phyloP scores from a whole-genome alignment of 2,329 filamentous ascomycete species.

The Ilyonectria mors-panacis region DNA sequence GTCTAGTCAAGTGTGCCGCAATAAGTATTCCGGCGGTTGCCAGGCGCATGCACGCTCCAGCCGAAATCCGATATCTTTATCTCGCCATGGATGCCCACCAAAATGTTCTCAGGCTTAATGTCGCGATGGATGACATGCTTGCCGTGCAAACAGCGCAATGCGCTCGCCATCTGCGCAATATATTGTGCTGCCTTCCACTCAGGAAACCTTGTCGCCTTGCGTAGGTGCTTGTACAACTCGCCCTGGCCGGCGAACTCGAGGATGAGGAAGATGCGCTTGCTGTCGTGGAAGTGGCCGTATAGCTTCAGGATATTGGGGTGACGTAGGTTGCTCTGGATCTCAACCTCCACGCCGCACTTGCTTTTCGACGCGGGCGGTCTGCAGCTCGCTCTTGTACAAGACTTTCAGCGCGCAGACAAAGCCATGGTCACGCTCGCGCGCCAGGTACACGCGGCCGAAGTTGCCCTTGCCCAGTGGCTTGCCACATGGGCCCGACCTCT shows the following conservation, averaged over 20 bases:
- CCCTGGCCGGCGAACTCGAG: constrained; percentile 77
- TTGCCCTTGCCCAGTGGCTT: constrained; percentile 82
- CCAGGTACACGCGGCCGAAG: constrained; percentile 81
- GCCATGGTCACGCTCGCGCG: constrained; percentile 74
- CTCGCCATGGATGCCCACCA: constrained; percentile 50
- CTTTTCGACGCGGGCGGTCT: constrained; percentile 77
- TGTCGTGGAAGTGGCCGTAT: constrained; percentile 81
- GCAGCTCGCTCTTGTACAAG: constrained; percentile 79
- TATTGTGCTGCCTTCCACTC: constrained; percentile 81
- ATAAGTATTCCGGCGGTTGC: constrained; percentile 39
- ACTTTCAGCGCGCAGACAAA: constrained; percentile 83
- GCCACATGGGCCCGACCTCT: too few relatives aligned
- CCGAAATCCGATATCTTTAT: constrained; percentile 50
- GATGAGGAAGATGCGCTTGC: constrained; percentile 79
- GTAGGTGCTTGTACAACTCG: constrained; percentile 80
- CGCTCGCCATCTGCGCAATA: constrained; percentile 77
- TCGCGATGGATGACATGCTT: constrained; percentile 54
- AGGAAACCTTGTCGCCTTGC: constrained; percentile 75
- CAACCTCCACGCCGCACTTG: constrained; percentile 81
- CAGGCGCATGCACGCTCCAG: constrained; percentile 48
- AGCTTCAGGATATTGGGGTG: constrained; percentile 76
- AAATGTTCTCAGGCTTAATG: constrained; percentile 55
- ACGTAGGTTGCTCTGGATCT: constrained; percentile 80
- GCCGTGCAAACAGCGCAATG: constrained; percentile 49
- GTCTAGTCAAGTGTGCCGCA: constrained; percentile 51